These are phyloP conservation scores for Colletotrichum orbiculare DNA, from an alignment of 2,329 filamentous ascomycete genomes.

Conservation along the genomic window DNA sequence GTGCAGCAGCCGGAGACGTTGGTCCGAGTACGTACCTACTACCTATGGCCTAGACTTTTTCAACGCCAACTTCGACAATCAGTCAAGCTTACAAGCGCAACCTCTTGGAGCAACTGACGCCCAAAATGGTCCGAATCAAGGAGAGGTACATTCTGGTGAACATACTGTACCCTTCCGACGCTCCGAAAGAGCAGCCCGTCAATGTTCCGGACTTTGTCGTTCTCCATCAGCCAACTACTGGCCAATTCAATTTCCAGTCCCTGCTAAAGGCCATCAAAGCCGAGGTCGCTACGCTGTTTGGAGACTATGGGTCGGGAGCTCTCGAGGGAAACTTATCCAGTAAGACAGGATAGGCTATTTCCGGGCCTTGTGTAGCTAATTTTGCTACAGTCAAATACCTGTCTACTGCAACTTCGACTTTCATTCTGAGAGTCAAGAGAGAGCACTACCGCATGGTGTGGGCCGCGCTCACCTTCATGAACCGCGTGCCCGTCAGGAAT, in stretches of 20 bases:
- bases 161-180: conserved; percentile 82
- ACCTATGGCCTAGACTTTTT: conserved; percentile 30
- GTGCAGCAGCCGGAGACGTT: not conserved
- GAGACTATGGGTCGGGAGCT: conserved; percentile 87
- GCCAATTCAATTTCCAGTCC: conserved; percentile 72
- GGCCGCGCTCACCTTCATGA: conserved; percentile 87
- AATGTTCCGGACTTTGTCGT: conserved; percentile 71
- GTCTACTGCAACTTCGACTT: conserved; percentile 90
- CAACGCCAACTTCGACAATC: conserved; percentile 9
- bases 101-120: not conserved
- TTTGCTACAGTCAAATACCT: conserved; percentile 83
- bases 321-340: conserved; percentile 76
- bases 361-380: not conserved
- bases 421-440: conserved; percentile 86
- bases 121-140: conserved; percentile 91
- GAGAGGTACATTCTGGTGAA: conserved; percentile 96
- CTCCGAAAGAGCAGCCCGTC: conserved; percentile 46
- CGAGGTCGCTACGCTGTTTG: conserved; percentile 79
- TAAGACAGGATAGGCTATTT: conserved; percentile 46
- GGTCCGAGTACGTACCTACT: conserved; percentile 11
- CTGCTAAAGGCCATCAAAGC: conserved; percentile 77
- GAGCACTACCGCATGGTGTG: conserved; percentile 89
- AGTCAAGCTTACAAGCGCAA: conserved; percentile 2
- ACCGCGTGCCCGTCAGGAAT: conserved; percentile 67
- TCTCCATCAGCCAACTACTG: conserved; percentile 82